These are phyloP conservation scores for Globisporangium iwayamae DNA, from an alignment of 352 stramenopile genomes.

Conservation along the genomic window DNA sequence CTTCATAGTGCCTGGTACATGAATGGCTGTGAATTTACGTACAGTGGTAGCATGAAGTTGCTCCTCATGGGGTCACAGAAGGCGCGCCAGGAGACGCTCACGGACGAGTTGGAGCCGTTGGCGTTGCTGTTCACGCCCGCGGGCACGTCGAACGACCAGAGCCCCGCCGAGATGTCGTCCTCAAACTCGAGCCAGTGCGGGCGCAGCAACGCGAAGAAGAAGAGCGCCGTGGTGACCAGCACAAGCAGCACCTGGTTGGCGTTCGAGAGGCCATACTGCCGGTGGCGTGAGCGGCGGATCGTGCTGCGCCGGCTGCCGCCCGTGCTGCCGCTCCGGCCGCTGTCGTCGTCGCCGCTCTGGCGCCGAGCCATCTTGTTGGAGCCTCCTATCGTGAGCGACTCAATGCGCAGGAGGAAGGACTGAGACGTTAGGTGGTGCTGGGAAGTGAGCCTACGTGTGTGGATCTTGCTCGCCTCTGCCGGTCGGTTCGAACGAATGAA, in stretches of 20 bases:
- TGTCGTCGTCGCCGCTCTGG: neutral
- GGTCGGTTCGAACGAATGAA: neutral
- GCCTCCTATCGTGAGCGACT: neutral
- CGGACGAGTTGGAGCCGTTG: conserved; percentile 32
- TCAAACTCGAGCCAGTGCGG: conserved; percentile 59
- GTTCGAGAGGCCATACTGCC: conserved; percentile 76
- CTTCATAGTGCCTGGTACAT: neutral
- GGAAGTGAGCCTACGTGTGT: neutral
- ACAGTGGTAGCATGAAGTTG: conserved; percentile 31
- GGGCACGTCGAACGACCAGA: conserved; percentile 46
- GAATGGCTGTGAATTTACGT: neutral
- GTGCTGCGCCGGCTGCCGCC: neutral
- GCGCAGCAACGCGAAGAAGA: conserved; percentile 64
- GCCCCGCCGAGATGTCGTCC: conserved; percentile 40
- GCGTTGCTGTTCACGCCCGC: conserved; percentile 7
- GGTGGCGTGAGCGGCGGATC: conserved; percentile 38
- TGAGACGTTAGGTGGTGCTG: neutral
- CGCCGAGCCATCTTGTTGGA: conserved; percentile 6
- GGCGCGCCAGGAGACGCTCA: conserved; percentile 35
- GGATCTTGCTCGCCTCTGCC: conserved; percentile 11
- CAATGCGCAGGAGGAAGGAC: neutral
- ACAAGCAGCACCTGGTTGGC: conserved; percentile 82
- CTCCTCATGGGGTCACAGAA: conserved; percentile 38
- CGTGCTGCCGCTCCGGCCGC: neutral
- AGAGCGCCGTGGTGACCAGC: conserved; percentile 43